Percentiles rank a stretch among this genome's conserved stretches.
Conservation (phyloP, 2,329 filamentous ascomycete species). For the Trichoderma sp. region DNA sequence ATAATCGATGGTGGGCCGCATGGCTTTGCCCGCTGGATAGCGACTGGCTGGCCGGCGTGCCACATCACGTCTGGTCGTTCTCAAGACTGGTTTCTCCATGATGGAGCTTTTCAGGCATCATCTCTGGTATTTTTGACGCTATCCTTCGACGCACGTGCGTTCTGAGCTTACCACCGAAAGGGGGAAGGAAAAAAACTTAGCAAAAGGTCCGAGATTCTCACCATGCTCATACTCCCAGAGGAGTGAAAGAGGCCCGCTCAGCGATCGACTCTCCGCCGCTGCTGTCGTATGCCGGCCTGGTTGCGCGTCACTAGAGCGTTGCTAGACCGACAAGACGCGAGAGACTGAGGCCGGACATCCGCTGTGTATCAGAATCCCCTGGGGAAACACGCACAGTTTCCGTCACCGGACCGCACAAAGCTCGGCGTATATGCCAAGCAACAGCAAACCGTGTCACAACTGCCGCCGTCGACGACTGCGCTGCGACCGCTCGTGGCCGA, state of each 20-base stretch:
- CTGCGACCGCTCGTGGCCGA: constrained; percentile 59
- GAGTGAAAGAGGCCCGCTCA: constrained; percentile 15
- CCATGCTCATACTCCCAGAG: constrained; percentile 18
- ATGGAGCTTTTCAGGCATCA: constrained; percentile 17
- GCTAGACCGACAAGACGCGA: constrained; percentile 13
- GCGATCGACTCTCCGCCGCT: constrained; percentile 17
- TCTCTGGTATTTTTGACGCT: neutral
- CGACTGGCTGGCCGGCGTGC: constrained; percentile 12
- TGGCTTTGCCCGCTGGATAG: constrained; percentile 13
- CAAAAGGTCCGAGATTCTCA: constrained; percentile 3
- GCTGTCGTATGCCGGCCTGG: constrained; percentile 7
- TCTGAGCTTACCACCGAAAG: neutral
- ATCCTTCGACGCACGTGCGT: constrained; percentile 7
- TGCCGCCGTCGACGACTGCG: constrained; percentile 43
- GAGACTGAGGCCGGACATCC: neutral
- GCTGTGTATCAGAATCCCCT: neutral
- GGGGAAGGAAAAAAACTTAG: neutral
- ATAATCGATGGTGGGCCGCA: constrained; percentile 12
- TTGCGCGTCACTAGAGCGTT: constrained; percentile 17
- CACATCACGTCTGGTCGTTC: constrained; percentile 7
- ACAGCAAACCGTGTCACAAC: constrained; percentile 23
- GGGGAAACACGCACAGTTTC: neutral
- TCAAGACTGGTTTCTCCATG: neutral
- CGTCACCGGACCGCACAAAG: constrained; percentile 24
- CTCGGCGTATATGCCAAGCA: constrained; percentile 32